Percentiles rank a stretch among this genome's conserved stretches.
These are phyloP conservation scores for Calvatia gigantea DNA, from an alignment of 768 basidiomycete genomes.

Conservation along the genomic window DNA sequence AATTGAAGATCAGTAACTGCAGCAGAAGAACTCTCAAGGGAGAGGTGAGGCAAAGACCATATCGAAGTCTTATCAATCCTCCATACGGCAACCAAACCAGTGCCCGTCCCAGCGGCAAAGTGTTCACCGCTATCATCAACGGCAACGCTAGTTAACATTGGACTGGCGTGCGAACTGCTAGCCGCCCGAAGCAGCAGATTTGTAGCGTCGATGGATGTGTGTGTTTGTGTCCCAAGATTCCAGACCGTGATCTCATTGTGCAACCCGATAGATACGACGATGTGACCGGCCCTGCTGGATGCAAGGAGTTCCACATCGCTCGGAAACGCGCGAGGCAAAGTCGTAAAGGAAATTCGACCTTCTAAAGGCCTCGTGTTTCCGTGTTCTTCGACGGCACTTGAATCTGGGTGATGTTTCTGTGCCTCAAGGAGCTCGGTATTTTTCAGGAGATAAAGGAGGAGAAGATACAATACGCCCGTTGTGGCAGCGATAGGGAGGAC, in stretches of 20 bases:
- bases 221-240: constrained; percentile 41
- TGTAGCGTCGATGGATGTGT: constrained; percentile 47
- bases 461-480: constrained; percentile 64
- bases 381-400: constrained; percentile 28
- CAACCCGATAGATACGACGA: constrained; percentile 69
- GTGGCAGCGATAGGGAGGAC: constrained; percentile 81
- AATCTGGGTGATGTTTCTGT: constrained; percentile 60
- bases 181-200: constrained; percentile 48
- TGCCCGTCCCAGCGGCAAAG: constrained; percentile 70
- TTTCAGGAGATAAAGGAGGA: constrained; percentile 85
- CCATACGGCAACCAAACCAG: constrained; percentile 66
- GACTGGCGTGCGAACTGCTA: constrained; percentile 43
- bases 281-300: constrained; percentile 60
- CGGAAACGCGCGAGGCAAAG: constrained; percentile 75
- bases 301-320: constrained; percentile 84
- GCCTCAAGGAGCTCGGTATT: constrained; percentile 89
- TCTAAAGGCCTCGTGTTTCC: constrained; percentile 34
- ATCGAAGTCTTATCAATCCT: constrained; percentile 38
- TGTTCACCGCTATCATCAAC: constrained; percentile 58
- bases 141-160: constrained; percentile 57
- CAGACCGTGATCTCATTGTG: constrained; percentile 77
- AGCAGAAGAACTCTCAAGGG: constrained; percentile 38
- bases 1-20: constrained; percentile 57
- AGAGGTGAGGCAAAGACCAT: constrained; percentile 37
- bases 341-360: constrained; percentile 51